Evolutionary conservation across 2,329 filamentous ascomycete species (phyloP), one percentile per base, ranked within the genome.

Genomic region (Cercospora beticola): DNA sequence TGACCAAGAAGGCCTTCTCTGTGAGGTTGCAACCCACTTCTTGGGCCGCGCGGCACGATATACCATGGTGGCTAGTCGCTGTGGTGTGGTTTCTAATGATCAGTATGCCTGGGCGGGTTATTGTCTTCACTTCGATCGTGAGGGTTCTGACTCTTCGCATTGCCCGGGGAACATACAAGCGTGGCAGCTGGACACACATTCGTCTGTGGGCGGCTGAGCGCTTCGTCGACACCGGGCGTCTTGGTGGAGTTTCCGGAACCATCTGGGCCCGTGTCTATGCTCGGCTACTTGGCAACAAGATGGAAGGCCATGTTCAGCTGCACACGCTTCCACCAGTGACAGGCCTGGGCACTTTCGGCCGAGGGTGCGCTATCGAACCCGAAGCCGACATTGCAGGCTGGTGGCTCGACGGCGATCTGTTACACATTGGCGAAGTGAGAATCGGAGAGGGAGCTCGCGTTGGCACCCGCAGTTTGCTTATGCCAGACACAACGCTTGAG

Each of bases 351-450:
- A 60, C 64, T 6, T 65, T 65, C 56, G 43, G 64, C 33, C 33
- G 40, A 31, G 64, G 64, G 14, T 59, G 54, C 26, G 64, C 57
- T 28, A 21, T 65, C n/a, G 64, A 65, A 21, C 64, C 64, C 9
- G 64, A 65, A 52, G 54, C 64, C 9, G 64, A 65, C 30, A 28
- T 65, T 14, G 26, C 64, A 30, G 64, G 64, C 36, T 65, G 64
- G 64, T 65, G 64, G 64, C 54, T 65, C 23, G 64, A 65, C 36
- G 64, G 64, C n/a, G 64, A 65, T 33, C 5, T 65, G 9, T 57
- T 65, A 14, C 64, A 65, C 21, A 65, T 65, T n/a, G 64, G 64
- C 26, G 21, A n/a, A 21, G 56, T 65, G 16, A 65, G 14, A 8
- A 23, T 65, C 18, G 64, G 56, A 28, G 33, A 60, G 36, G 30